Conservation (phyloP, 2,329 filamentous ascomycete species). For the Drechslerella dactyloides region DNA sequence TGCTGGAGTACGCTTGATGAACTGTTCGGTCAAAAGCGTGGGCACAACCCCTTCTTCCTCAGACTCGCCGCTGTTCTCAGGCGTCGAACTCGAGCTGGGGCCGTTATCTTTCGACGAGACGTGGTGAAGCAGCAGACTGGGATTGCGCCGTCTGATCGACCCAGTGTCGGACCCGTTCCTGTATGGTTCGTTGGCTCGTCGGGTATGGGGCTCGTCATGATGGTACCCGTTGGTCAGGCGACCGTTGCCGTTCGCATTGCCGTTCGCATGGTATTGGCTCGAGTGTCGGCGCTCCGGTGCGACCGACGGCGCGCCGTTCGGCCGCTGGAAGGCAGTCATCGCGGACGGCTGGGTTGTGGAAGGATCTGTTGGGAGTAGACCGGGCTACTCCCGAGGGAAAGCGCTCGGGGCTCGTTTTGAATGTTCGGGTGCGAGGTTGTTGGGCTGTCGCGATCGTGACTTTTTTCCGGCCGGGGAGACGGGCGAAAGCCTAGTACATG, state of each 20-base stretch:
- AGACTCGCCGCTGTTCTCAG: conserved; percentile 41
- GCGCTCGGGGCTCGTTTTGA: too few relatives aligned
- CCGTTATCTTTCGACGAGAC: conserved; percentile 16
- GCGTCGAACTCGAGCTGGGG: conserved; percentile 30
- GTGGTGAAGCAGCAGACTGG: conserved; percentile 18
- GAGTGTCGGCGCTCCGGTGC: conserved; percentile 45
- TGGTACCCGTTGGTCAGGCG: conserved; percentile 41
- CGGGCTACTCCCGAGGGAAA: conserved; percentile 31
- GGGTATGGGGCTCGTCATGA: conserved; percentile 14
- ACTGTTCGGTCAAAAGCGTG: conserved; percentile 15
- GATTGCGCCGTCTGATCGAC: conserved; percentile 30
- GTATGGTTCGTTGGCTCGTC: conserved; percentile 24
- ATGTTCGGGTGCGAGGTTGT: neutral
- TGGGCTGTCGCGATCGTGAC: conserved; percentile 26
- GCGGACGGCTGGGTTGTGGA: conserved; percentile 36
- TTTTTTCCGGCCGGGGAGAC: conserved; percentile 37
- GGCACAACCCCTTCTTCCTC: conserved; percentile 20
- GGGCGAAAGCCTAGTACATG: conserved; percentile 37
- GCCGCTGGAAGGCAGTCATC: conserved; percentile 50
- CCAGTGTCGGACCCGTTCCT: conserved; percentile 38
- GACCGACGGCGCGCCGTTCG: conserved; percentile 42
- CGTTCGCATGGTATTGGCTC: conserved; percentile 42
- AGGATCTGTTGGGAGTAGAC: conserved; percentile 27
- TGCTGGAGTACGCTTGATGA: conserved; percentile 27
- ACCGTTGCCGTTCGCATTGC: conserved; percentile 23